phyloP scores from a whole-genome alignment of 805 yeast species.

The Saturnispora quitensis region DNA sequence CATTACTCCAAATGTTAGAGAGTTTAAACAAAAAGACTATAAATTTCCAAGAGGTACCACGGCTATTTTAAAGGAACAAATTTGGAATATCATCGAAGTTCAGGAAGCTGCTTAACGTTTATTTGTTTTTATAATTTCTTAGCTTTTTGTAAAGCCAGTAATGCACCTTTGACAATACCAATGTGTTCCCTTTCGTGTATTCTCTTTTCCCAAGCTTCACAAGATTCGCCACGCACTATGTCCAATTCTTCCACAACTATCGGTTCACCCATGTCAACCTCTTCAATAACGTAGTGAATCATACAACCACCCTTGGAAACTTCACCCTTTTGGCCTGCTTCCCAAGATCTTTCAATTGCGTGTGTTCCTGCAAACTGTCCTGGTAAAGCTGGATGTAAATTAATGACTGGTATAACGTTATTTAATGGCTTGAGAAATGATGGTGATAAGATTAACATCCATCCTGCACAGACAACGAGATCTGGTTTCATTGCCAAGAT shows the following conservation, averaged over 20 bases:
- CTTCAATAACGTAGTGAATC: constrained; percentile 95
- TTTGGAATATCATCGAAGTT: constrained; percentile 57
- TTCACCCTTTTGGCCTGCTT: constrained; percentile 83
- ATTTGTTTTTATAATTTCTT: not conserved
- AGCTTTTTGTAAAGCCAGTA: constrained; percentile 40
- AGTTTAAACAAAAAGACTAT: constrained; percentile 71
- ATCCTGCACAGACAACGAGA: constrained; percentile 93
- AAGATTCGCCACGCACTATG: constrained; percentile 59
- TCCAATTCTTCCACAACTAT: constrained; percentile 71
- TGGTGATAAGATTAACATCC: constrained; percentile 90
- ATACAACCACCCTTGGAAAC: constrained; percentile 79
- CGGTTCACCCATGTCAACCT: constrained; percentile 92
- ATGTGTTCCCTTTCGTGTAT: constrained; percentile 80
- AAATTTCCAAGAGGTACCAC: constrained; percentile 93
- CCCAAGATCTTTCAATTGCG: constrained; percentile 94
- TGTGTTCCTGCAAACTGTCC: constrained; percentile 96
- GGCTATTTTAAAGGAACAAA: constrained; percentile 61
- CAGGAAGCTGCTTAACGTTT: constrained; percentile 39
- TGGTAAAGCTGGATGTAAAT: constrained; percentile 94
- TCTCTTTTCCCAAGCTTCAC: constrained; percentile 72
- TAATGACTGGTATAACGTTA: constrained; percentile 68
- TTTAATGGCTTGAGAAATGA: constrained; percentile 59
- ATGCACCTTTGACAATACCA: constrained; percentile 91
- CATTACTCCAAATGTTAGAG: constrained; percentile 84
- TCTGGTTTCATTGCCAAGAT: constrained; percentile 62